Evolutionary conservation across 306 rosid genomes (phyloP).

Genomic region (Citrullus mucosospermus): DNA sequence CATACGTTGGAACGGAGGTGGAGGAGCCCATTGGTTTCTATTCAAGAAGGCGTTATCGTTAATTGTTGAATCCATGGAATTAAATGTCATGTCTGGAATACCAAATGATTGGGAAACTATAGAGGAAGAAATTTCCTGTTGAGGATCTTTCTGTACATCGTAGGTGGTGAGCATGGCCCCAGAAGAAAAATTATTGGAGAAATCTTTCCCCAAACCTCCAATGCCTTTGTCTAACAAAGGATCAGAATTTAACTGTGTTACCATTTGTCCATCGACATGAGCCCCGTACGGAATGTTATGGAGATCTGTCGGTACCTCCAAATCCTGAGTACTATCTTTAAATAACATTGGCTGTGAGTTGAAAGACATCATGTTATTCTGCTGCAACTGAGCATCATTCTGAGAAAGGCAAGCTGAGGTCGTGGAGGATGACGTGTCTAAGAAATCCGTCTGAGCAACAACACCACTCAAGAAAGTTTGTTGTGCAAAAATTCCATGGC

Average conservation of each 20-base stretch:
- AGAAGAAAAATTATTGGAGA: slow-evolving; percentile 45
- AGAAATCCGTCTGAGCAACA: slow-evolving; percentile 56
- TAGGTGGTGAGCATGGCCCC: slow-evolving; percentile 44
- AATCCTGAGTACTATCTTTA: slow-evolving; percentile 58
- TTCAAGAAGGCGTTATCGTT: slow-evolving; percentile 57
- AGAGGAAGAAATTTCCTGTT: slow-evolving; percentile 82
- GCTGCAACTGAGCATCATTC: slow-evolving; percentile 55
- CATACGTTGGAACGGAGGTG: slow-evolving; percentile 65
- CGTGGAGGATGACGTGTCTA: slow-evolving; percentile 94
- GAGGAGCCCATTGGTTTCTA: slow-evolving; percentile 65
- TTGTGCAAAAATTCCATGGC: slow-evolving; percentile 42
- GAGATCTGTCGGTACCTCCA: slow-evolving; percentile 56
- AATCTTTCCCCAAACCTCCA: slow-evolving; percentile 40
- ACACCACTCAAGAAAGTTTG: slow-evolving; percentile 39
- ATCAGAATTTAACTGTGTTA: slow-evolving; percentile 48
- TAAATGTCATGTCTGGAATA: slow-evolving; percentile 76
- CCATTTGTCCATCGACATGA: slow-evolving; percentile 45
- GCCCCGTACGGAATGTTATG: slow-evolving; percentile 43
- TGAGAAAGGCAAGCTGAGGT: slow-evolving; percentile 80
- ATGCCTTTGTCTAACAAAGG: slow-evolving; percentile 50
- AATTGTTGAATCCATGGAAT: slow-evolving; percentile 76
- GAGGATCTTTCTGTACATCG: slow-evolving; percentile 57
- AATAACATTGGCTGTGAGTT: slow-evolving; percentile 55
- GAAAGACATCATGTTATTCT: slow-evolving; percentile 50
- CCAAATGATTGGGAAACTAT: slow-evolving; percentile 85